A percentile compares a stretch with the other conserved stretches of the same genome.
Conservation (phyloP, 164 flowering plant species). For the Saururus chinensis region DNA sequence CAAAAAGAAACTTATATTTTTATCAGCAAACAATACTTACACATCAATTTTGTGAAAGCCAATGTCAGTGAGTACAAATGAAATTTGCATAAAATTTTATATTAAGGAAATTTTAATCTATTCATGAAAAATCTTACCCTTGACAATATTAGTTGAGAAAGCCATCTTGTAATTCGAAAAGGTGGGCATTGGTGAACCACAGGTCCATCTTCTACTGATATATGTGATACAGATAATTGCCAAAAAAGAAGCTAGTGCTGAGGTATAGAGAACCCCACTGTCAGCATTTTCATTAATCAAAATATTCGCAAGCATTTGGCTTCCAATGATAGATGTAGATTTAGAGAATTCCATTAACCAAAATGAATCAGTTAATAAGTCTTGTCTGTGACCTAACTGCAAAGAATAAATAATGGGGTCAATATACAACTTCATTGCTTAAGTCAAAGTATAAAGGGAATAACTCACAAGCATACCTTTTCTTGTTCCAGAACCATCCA, state of each 20-base stretch:
- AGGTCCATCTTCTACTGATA: constrained; percentile 37
- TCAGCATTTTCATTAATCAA: constrained; percentile 4
- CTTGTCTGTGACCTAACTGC: background rate
- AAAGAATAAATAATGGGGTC: background rate
- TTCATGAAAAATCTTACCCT: constrained; percentile 36
- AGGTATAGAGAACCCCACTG: constrained; percentile 31
- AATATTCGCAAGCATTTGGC: background rate
- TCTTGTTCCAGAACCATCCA: constrained; percentile 84
- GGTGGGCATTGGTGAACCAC: constrained; percentile 16
- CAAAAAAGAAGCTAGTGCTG: constrained; percentile 29
- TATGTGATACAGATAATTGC: constrained; percentile 36
- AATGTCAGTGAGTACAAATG: no score
- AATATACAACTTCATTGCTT: background rate
- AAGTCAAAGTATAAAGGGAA: background rate
- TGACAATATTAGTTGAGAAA: constrained; percentile 29
- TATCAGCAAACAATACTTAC: background rate
- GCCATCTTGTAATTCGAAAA: constrained; percentile 34
- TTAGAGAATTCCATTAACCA: background rate
- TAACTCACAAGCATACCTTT: constrained; percentile 40
- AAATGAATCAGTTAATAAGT: background rate
- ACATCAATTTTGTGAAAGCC: no score
- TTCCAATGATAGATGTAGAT: background rate
- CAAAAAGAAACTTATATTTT: background rate
- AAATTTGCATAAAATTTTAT: no score
- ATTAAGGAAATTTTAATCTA: background rate